Percentiles rank a stretch among this genome's conserved stretches.
These are phyloP conservation scores for Clavariopsis aquatica DNA, from an alignment of 495 filamentous ascomycete species.

Conservation along the genomic window DNA sequence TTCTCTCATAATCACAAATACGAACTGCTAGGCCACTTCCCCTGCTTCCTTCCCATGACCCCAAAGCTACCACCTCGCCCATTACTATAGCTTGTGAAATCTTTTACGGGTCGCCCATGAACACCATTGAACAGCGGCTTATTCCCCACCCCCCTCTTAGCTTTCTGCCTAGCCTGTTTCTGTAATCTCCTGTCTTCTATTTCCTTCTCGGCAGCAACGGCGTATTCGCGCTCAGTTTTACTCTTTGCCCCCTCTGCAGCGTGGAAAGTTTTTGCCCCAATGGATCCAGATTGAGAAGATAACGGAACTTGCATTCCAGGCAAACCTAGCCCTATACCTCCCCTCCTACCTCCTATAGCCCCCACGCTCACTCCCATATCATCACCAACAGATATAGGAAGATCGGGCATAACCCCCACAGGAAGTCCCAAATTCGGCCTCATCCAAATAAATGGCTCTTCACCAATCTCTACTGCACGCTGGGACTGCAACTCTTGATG, in stretches of 20 bases:
- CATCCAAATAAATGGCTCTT: not conserved
- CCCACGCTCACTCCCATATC: not conserved
- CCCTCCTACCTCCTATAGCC: not conserved
- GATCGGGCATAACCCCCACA: not conserved
- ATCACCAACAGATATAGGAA: not conserved
- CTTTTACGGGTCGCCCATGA: not conserved
- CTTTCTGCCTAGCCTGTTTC: not conserved
- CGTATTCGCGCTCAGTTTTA: not conserved
- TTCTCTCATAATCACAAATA: not conserved
- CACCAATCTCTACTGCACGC: not conserved
- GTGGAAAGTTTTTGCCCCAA: no score
- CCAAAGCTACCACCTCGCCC: not conserved
- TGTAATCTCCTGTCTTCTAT: not conserved
- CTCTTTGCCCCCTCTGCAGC: no score
- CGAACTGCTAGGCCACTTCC: slow-evolving; percentile 3
- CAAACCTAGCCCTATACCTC: not conserved
- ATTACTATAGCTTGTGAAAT: not conserved
- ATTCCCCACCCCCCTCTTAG: not conserved
- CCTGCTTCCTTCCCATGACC: not conserved
- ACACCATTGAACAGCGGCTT: slow-evolving; percentile 11
- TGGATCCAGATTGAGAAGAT: not conserved
- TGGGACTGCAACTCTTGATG: not conserved
- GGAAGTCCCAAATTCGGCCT: not conserved
- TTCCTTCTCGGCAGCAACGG: not conserved
- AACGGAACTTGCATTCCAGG: not conserved